Evolutionary conservation across 2,329 filamentous ascomycete genomes (phyloP).

Genomic region (Boeremia exigua): DNA sequence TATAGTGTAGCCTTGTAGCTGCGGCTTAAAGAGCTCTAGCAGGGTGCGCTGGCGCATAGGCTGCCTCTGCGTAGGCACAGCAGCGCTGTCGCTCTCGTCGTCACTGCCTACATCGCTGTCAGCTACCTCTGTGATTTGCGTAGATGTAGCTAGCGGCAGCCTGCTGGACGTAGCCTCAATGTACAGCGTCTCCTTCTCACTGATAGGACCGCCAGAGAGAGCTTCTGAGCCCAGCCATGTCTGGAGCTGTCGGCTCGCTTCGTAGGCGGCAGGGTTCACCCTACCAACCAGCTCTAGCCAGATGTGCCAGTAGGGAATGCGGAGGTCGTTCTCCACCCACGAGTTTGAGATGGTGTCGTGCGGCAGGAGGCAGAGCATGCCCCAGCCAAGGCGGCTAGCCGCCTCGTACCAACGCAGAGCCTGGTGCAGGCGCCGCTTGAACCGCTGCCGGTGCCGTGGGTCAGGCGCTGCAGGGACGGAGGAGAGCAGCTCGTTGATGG

Average conservation of each 20-base stretch:
- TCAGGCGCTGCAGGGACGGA: background rate
- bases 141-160: too few species aligned
- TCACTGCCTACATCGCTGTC: too few species aligned
- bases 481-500: background rate
- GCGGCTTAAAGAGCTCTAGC: too few species aligned
- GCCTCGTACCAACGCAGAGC: conserved; percentile 2
- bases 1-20: too few species aligned
- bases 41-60: too few species aligned
- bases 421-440: conserved; percentile 1
- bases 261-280: background rate
- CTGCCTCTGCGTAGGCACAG: too few species aligned
- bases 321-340: conserved; percentile 1
- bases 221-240: conserved; percentile 5
- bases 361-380: conserved; percentile 2
- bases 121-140: too few species aligned
- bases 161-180: conserved; percentile 5
- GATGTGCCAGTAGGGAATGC: background rate
- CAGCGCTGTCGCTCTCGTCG: too few species aligned
- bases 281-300: background rate
- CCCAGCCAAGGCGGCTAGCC: conserved; percentile 1
- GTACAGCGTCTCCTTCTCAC: background rate
- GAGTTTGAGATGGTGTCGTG: conserved; percentile 1
- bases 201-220: background rate
- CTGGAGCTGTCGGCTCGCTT: background rate
- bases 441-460: background rate